Base-by-base conservation (phyloP, 2,329 filamentous ascomycete species). In the Apiospora malaysiana region DNA sequence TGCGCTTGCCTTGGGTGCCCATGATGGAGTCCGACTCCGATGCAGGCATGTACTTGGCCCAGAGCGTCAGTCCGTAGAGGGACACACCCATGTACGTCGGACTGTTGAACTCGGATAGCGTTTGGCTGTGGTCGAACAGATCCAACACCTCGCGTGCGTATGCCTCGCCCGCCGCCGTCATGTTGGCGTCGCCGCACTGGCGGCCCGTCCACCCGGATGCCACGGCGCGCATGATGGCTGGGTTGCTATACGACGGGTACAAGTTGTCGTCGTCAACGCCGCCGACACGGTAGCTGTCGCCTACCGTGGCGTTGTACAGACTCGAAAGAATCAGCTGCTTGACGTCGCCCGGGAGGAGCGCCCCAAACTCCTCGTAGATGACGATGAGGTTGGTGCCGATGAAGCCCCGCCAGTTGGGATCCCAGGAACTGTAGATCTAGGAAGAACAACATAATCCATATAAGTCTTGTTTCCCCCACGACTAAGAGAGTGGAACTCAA, bases 381-480 rank as follows among this genome's bases (percentile, higher is more conserved):
- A 87, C 77, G 40, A 88, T 83, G 46, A 87, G 82, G 0, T 85
- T 82, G 0, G 84, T 87, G 2, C 85, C 85, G 40, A 88, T 82
- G 71, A 88, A 88, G 2, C 85, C 86, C 72, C 86, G 79, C 86
- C 86, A 88, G 70, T 88, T 87, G 0, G 85, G 85, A 74, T 87
- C 86, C 84, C 85, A 87, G 1, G 82, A 82, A 70, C 83, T 81
- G 72, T 87, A 86, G 23, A 85, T 72, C 69, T 70, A 45, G 2
- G 21, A 21, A 25, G 42, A 16, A 2, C 42, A 42, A 42, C 40
- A 42, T 5, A 42, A 14, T 14, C 2, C 10, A 45, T 14, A 45
- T 45, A 45, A 45, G 42, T 14, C 12, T 45, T 32, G 32, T 32
- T 32, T 32, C 6, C 32, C 32, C 14, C 42, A 45, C 4, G 42